Conservation (phyloP, 2,329 filamentous ascomycete genomes). For the Sporothrix brunneoviolacea region DNA sequence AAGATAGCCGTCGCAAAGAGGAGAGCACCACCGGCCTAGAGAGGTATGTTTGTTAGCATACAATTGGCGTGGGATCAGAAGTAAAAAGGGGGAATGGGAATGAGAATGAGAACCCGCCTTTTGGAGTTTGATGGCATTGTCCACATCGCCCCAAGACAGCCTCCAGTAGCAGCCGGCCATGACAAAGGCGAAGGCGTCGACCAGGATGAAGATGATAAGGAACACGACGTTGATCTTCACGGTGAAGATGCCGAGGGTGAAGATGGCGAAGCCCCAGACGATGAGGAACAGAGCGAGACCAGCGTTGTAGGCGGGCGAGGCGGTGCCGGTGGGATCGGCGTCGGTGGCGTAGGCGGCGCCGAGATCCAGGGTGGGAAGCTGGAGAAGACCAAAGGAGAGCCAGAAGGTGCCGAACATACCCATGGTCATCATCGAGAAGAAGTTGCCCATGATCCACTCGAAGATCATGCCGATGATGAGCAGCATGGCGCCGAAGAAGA, state of each 20-base stretch:
- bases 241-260: slow-evolving; percentile 46
- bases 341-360: slow-evolving; percentile 36
- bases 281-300: slow-evolving; percentile 43
- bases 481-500: slow-evolving; percentile 11
- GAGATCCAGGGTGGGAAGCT: slow-evolving; percentile 42
- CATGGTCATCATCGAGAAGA: slow-evolving; percentile 47
- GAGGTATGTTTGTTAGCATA: neutral
- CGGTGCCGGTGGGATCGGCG: slow-evolving; percentile 35
- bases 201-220: slow-evolving; percentile 41
- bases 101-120: slow-evolving; percentile 31
- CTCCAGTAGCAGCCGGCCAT: slow-evolving; percentile 44
- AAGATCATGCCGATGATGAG: slow-evolving; percentile 34
- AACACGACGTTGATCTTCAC: slow-evolving; percentile 45
- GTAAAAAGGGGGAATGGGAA: neutral
- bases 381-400: slow-evolving; percentile 44
- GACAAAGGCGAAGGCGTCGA: slow-evolving; percentile 38
- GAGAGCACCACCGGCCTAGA: slow-evolving; percentile 31
- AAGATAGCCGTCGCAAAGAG: slow-evolving; percentile 40
- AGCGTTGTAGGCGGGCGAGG: slow-evolving; percentile 40
- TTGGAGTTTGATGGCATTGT: slow-evolving; percentile 35
- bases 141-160: slow-evolving; percentile 36
- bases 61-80: too few species aligned
- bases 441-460: slow-evolving; percentile 47
- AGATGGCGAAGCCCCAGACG: slow-evolving; percentile 46
- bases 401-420: slow-evolving; percentile 44